These are phyloP conservation scores for Przewalskia tangutica DNA, from an alignment of 257 asterid genomes.

Conservation along the genomic window DNA sequence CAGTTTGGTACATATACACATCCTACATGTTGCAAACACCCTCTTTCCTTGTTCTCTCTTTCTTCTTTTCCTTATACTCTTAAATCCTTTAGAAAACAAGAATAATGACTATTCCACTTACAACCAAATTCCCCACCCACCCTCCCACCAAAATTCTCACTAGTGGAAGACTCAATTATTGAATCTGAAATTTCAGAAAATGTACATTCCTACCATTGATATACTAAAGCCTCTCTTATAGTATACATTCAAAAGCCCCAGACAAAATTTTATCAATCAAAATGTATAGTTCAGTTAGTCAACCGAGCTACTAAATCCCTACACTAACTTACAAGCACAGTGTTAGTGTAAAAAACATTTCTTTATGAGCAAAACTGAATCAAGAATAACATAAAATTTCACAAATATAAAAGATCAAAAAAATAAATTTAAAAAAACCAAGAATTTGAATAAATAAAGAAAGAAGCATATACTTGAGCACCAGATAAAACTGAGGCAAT, in stretches of 20 bases:
- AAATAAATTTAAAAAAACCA: not conserved
- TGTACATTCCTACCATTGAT: not conserved
- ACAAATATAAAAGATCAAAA: no score
- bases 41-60: not conserved
- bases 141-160: not conserved
- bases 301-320: not conserved
- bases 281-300: not conserved
- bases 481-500: conserved; percentile 70
- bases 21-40: not conserved
- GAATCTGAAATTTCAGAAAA: not conserved
- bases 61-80: not conserved
- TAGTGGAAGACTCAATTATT: not conserved
- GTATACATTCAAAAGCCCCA: not conserved
- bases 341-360: not conserved
- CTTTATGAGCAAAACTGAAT: not conserved
- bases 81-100: not conserved
- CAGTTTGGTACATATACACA: no score
- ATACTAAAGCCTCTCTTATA: not conserved
- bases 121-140: not conserved
- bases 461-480: conserved; percentile 52
- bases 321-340: no score
- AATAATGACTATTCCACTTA: not conserved
- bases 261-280: not conserved
- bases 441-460: not conserved
- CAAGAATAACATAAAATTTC: not conserved